Base-by-base conservation (phyloP, 192 early-diverging fungal species). In the Mortierella hygrophila region DNA sequence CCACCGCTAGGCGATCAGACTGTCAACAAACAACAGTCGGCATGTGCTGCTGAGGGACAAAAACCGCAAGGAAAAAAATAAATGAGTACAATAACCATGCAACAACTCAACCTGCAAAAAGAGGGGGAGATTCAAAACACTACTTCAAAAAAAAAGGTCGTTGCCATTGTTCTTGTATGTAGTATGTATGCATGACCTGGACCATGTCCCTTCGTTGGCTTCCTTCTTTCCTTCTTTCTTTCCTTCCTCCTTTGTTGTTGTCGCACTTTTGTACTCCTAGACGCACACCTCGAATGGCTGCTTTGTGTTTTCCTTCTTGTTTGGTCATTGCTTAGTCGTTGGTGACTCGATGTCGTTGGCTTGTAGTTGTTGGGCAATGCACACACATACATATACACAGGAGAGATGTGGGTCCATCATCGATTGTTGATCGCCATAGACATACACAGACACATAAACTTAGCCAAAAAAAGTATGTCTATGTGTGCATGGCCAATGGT, bases 311-410 rank as follows among this genome's bases (percentile, higher is more conserved):
- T 60, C n/a, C 6, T 26, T 23, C n/a, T n/a, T 60, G n/a, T 60
- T 23, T 60, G n/a, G 60, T 15, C 23, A 15, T 65, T 65, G 60
- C 26, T 65, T 26, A 32, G 60, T 65, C 60, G 60, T 60, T 60
- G 44, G 44, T 46, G 44, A 13, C 44, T 46, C 11, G 44, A 11
- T 60, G 57, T 60, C 23, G 10, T 8, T n/a, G 20, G 6, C n/a
- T 26, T 26, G n/a, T 60, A 9, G 57, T 26, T 60, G 57, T 60
- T 60, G 57, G 57, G 57, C 57, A 65, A 65, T 65, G 60, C 60
- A 65, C 38, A 40, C 38, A 40, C 35, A 35, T 1, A 35, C 35
- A 35, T 35, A n/a, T 13, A 26, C 60, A 65, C 15, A 21, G 49
- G 49, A 52, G 49, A 52, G 49, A 52, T 52, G 44, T 32, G 60